These are phyloP conservation scores for Arthroderma sp. DNA, from an alignment of 2,329 filamentous ascomycete genomes.

Conservation along the genomic window DNA sequence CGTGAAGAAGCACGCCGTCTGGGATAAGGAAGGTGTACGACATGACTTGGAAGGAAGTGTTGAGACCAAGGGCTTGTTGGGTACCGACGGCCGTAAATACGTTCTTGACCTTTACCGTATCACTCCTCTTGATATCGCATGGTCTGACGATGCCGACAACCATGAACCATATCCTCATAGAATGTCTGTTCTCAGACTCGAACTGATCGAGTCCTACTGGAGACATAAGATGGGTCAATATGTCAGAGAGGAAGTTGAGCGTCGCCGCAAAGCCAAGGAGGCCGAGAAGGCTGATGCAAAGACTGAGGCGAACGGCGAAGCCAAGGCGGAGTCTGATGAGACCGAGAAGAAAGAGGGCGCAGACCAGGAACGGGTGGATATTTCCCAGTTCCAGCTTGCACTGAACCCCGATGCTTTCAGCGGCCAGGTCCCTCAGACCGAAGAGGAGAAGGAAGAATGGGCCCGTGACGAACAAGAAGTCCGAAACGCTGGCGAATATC, in stretches of 20 bases:
- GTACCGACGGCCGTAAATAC: constrained; percentile 92
- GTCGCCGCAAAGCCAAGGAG: constrained; percentile 37
- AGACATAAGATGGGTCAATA: constrained; percentile 80
- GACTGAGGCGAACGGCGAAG: constrained; percentile 10
- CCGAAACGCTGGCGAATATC: constrained; percentile 64
- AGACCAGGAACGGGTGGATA: constrained; percentile 60
- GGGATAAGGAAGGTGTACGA: constrained; percentile 87
- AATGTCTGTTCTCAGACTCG: constrained; percentile 86
- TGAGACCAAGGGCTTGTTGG: constrained; percentile 94
- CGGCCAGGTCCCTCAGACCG: constrained; percentile 76
- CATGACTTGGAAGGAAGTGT: constrained; percentile 91
- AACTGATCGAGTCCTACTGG: constrained; percentile 77
- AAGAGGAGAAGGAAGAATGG: constrained; percentile 76
- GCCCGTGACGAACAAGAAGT: constrained; percentile 79
- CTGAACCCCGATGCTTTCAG: constrained; percentile 95
- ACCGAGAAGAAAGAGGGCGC: constrained; percentile 28
- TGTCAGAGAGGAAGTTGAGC: constrained; percentile 64
- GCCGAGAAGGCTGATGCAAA: constrained; percentile 20
- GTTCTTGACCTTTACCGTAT: constrained; percentile 94
- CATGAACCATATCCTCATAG: constrained; percentile 68
- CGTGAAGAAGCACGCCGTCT: constrained; percentile 89
- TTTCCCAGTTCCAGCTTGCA: constrained; percentile 73
- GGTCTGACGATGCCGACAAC: constrained; percentile 65
- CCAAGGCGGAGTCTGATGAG: constrained; percentile 28
- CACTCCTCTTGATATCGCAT: constrained; percentile 77